Base-by-base conservation (phyloP, 2,329 filamentous ascomycete genomes). In the Sporothrix sp. region DNA sequence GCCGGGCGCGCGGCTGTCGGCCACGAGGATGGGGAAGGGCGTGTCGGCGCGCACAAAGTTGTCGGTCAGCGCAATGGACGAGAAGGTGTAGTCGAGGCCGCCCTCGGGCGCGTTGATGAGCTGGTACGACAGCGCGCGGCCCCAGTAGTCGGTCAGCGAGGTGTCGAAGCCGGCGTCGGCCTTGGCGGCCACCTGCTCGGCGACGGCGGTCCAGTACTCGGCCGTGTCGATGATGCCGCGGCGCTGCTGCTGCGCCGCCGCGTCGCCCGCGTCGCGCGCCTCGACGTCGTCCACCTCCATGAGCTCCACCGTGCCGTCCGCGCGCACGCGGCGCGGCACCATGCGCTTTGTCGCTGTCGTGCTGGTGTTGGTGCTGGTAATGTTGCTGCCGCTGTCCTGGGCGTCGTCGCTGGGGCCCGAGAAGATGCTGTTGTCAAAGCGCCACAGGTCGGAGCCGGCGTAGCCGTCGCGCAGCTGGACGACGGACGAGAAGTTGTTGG, bases 121-220 rank as follows among this genome's bases (percentile, higher is more conserved):
- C 68, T 95, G 89, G 66, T 85, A 94, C 1, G 83, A 83, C n/a
- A 95, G 74, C 42, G 86, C 86, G 52, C 89, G 84, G 25, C 86
- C 87, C 84, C 89, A 95, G 65, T 88, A 88, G 68, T 96, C 90
- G 0, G 90, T 95, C 52, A 95, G 74, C 8, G 86, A 85, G 3
- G 77, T 78, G 40, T 82, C 70, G 61, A 74, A 88, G 1, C 80
- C 78, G 14, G 82, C 82, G 52, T 82, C 66, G 1, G 61, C 59
- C 68, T 90, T 91, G 18, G 60, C 67, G 0, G 66, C 52, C 0
- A 87, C 83, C n/a, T 78, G 71, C 23, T 73, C 64, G 14, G 68
- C 62, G 7, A 91, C 66, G 28, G 78, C 71, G 6, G 62, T 64
- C 63, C 78, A 89, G 65, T 90, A 89, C 48, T 55, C 52, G 23